Evolutionary conservation across 176 grass and related monocot genomes (phyloP), one percentile per base, ranked within the genome.

Genomic region (Oryza glumipatula): DNA sequence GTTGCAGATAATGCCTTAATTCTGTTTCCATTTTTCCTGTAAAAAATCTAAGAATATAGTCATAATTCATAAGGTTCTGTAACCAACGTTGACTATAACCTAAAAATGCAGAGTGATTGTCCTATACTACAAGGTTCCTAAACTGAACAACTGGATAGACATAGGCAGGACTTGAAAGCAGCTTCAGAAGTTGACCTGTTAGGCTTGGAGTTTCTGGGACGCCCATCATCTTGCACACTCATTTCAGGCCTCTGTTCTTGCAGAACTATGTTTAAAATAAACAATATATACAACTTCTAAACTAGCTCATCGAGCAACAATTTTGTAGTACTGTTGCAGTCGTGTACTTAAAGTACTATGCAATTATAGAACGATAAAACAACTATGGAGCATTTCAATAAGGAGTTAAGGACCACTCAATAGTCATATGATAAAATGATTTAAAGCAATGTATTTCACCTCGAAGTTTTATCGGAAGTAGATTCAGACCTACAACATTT

Each of bases 21-120:
- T 85, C 70, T n/a, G 17, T 61, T 35, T 63, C 39, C 24, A 65
- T 78, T 65, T 58, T 67, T 45, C 28, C 26, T 24, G 68, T 60
- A 83, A 67, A 43, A 44, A 26, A 52, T 78, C 11, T 51, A 66
- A 9, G n/a, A 76, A 51, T 82, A n/a, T 65, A 58, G 38, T 33
- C 45, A 54, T 80, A 54, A 60, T 51, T 32, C 45, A 30, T 73
- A 54, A 83, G 48, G 9, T 74, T 60, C 19, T 24, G 3, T 65
- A 28, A 47, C 44, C 44, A 67, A 44, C 22, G 14, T 54, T 67
- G 39, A 51, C 9, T 24, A 74, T 83, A 49, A 63, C 4, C 14
- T 35, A 32, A 83, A 67, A 64, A 83, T 66, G 16, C 13, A 10
- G 38, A 83, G 54, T 83, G 58, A 74, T 83, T 74, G 64, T 12